phyloP scores from a whole-genome alignment of 768 basidiomycete species.

The Russula abietina region DNA sequence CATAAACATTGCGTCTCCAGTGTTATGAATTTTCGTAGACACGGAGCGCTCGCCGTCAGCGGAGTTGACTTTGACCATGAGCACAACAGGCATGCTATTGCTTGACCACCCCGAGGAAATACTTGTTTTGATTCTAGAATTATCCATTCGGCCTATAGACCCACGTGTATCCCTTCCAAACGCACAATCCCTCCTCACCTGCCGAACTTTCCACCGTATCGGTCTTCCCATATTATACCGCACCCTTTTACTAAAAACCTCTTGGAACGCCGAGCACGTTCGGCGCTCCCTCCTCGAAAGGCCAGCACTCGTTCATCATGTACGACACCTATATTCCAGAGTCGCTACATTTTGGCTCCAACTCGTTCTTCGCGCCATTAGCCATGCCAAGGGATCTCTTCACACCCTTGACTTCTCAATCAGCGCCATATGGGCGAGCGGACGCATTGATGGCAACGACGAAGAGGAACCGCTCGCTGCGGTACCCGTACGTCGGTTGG shows the following conservation, averaged over 20 bases:
- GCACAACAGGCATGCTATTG: neutral
- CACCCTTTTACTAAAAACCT: neutral
- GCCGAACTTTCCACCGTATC: conserved; percentile 14
- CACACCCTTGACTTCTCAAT: conserved; percentile 14
- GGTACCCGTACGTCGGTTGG: conserved; percentile 11
- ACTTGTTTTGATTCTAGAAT: conserved; percentile 5
- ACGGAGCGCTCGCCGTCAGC: neutral
- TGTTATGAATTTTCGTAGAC: too few relatives aligned
- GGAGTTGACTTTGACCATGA: neutral
- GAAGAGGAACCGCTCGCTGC: neutral
- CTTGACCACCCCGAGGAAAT: conserved; percentile 18
- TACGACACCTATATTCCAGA: conserved; percentile 10
- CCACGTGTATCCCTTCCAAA: neutral
- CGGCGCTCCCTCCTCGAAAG: conserved; percentile 1
- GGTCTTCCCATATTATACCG: conserved; percentile 16
- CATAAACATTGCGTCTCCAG: too few relatives aligned
- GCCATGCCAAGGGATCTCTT: conserved; percentile 11
- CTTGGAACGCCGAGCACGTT: neutral
- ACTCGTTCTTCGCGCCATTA: conserved; percentile 10
- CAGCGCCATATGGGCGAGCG: neutral
- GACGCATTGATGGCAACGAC: neutral
- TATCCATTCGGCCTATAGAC: neutral
- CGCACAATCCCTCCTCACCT: conserved; percentile 1
- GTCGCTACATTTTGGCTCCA: neutral
- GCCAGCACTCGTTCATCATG: conserved; percentile 8